These are phyloP conservation scores for Myriangium duriaei DNA, from an alignment of 2,329 filamentous ascomycete genomes.

Conservation along the genomic window DNA sequence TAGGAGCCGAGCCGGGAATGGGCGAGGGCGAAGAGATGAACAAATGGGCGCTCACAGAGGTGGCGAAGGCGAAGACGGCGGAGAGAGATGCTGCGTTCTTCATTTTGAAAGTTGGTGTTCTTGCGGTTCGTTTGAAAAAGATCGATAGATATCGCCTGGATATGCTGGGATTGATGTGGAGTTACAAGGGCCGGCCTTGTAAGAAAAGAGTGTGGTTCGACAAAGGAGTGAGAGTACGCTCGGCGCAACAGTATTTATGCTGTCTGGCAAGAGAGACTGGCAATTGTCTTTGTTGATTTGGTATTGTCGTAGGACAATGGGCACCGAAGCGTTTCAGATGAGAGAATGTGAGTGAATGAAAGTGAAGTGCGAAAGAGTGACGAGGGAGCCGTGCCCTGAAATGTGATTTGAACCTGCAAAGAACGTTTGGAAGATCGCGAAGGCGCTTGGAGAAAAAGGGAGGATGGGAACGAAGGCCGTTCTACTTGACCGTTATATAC, in stretches of 20 bases:
- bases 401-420: conserved; percentile 9
- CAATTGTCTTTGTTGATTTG: background rate
- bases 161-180: conserved; percentile 2
- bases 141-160: conserved; percentile 8
- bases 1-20: conserved; percentile 40
- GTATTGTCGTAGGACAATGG: background rate
- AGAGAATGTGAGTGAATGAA: conserved; percentile 4
- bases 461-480: background rate
- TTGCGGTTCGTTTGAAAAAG: conserved; percentile 11
- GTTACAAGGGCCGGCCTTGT: conserved; percentile 8
- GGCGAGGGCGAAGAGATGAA: conserved; percentile 56
- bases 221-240: conserved; percentile 4
- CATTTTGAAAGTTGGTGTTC: conserved; percentile 25
- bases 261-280: background rate
- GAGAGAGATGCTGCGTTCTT: conserved; percentile 36
- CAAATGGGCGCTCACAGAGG: conserved; percentile 61
- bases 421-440: background rate
- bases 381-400: background rate
- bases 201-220: conserved; percentile 2
- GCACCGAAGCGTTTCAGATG: too few relatives aligned
- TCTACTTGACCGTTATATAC: background rate
- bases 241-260: background rate
- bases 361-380: conserved; percentile 8
- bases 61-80: conserved; percentile 38
- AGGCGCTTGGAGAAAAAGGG: background rate